A percentile compares a stretch with the other conserved stretches of the same genome.
phyloP scores from a whole-genome alignment of 2,329 filamentous ascomycete genomes.

The Botrytis fragariae region DNA sequence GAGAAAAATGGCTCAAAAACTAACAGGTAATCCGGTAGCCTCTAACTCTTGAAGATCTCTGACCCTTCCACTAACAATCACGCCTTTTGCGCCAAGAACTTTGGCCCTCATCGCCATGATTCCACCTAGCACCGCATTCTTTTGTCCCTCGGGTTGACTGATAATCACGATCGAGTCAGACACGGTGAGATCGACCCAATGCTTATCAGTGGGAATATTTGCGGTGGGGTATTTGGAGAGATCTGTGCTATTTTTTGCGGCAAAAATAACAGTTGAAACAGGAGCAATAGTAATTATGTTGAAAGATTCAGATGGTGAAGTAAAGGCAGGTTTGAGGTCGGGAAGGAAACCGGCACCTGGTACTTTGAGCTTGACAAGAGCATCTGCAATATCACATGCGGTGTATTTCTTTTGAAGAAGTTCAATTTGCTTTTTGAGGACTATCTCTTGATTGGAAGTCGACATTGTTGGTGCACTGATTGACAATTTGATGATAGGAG shows the following conservation, averaged over 20 bases:
- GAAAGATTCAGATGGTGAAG: constrained; percentile 27
- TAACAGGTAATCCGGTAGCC: constrained; percentile 54
- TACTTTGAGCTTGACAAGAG: constrained; percentile 66
- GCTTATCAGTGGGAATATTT: constrained; percentile 58
- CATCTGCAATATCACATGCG: constrained; percentile 66
- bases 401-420: constrained; percentile 40
- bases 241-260: constrained; percentile 52
- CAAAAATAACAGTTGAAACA: constrained; percentile 63
- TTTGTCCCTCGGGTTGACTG: constrained; percentile 62
- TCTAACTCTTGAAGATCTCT: constrained; percentile 63
- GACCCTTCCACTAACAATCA: constrained; percentile 66
- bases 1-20: constrained; percentile 33
- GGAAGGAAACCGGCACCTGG: constrained; percentile 64
- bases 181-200: constrained; percentile 66
- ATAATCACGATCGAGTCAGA: constrained; percentile 63
- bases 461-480: constrained; percentile 10
- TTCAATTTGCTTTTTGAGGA: constrained; percentile 22
- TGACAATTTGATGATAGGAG: neutral
- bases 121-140: constrained; percentile 71
- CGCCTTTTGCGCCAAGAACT: constrained; percentile 55
- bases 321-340: constrained; percentile 46
- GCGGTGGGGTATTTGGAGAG: constrained; percentile 24
- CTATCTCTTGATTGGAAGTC: neutral
- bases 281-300: constrained; percentile 41
- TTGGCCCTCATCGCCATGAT: constrained; percentile 73